Evolutionary conservation across 176 grass and related monocot genomes (phyloP), one percentile per base, ranked within the genome.

Genomic region (Eleusine indica): DNA sequence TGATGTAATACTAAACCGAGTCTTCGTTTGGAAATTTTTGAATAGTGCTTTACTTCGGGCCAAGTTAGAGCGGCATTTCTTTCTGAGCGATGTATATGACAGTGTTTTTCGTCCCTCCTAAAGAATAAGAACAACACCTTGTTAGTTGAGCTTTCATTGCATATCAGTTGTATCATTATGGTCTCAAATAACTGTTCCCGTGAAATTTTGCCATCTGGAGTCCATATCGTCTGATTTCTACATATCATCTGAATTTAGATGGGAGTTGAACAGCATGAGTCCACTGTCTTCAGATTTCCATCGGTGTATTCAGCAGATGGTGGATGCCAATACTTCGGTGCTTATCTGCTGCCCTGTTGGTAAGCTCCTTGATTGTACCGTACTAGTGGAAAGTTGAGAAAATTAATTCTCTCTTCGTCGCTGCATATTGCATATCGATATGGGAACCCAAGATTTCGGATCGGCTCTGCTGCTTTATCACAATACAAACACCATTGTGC

Each of bases 1-100:
- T 71, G 76, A 14, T 91, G 82, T 91, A 78, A 89, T 75, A 49
- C 67, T 78, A 38, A 42, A 28, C 77, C 6, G 12, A 18, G 9
- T 65, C 40, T 25, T 81, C 6, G 74, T 82, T 43, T 89, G 56
- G 38, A 28, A 47, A 6, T 39, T 82, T 44, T 10, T 85, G 82
- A 63, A 64, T 80, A 87, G 85, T 72, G 52, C 46, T 77, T 73
- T 42, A 82, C 46, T 44, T 77, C 53, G 66, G 56, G 74, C n/a
- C 74, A 62, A 17, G 14, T 47, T n/a, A 22, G 62, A 74, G 76
- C 29, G 30, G 0, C 9, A 13, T 76, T 66, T 15, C 54, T 43
- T 76, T 56, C 44, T 64, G 38, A 69, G 28, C 0, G 16, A 54
- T 71, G 51, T 53, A 37, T 77, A 5, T 7, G 48, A 47, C 19